Conservation (phyloP, 768 basidiomycete genomes). For the Trametes punicea region DNA sequence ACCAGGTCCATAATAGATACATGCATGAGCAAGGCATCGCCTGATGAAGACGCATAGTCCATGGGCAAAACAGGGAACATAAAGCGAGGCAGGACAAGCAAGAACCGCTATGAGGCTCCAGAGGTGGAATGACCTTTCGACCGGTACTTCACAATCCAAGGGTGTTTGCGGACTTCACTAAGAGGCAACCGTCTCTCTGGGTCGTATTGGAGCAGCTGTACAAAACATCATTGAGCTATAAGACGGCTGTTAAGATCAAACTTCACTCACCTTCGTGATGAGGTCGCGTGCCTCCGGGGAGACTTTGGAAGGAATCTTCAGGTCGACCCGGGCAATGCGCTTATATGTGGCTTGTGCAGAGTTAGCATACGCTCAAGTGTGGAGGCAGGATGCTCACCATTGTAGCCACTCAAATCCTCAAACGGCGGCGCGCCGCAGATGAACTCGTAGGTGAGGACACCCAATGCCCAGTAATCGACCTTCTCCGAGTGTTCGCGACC, state of each 20-base stretch:
- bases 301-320: constrained; percentile 42
- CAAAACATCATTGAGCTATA: not conserved
- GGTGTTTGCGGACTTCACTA: constrained; percentile 71
- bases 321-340: constrained; percentile 85
- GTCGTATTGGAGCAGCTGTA: constrained; percentile 79
- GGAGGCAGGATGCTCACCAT: too few species aligned
- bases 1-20: not conserved
- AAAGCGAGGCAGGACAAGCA: not conserved
- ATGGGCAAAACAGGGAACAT: not conserved
- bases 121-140: constrained; percentile 40
- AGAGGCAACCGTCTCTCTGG: constrained; percentile 76
- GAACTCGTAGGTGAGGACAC: constrained; percentile 96
- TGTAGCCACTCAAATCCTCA: constrained; percentile 76
- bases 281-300: constrained; percentile 45
- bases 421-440: constrained; percentile 82
- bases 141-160: constrained; percentile 79
- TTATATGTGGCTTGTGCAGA: constrained; percentile 72
- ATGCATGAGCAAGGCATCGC: not conserved
- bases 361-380: constrained; percentile 8
- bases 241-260: too few species aligned
- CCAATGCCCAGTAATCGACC: constrained; percentile 96
- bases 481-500: constrained; percentile 83
- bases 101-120: not conserved
- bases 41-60: constrained; percentile 7
- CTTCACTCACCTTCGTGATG: constrained; percentile 37